Percentiles rank a stretch among this genome's conserved stretches.
Evolutionary conservation across 2,329 filamentous ascomycete genomes (phyloP).

Genomic region (Apiospora saccharicola): DNA sequence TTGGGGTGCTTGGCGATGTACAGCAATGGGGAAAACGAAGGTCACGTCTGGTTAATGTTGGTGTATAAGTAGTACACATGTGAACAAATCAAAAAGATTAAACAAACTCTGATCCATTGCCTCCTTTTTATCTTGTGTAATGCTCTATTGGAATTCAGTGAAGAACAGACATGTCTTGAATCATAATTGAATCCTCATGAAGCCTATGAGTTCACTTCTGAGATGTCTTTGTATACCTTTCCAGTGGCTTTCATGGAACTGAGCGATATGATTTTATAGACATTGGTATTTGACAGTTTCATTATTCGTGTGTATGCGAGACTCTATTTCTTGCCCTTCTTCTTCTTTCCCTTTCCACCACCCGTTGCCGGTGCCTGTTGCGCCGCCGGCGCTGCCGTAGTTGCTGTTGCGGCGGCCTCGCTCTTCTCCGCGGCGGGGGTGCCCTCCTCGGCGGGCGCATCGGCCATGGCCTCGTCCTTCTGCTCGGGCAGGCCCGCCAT

Average conservation of each 20-base stretch:
- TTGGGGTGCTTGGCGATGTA: constrained; percentile 21
- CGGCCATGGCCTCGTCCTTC: constrained; percentile 52
- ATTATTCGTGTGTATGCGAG: neutral
- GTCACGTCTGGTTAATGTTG: constrained; percentile 26
- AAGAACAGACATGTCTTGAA: neutral
- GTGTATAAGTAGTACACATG: constrained; percentile 27
- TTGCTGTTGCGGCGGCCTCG: constrained; percentile 32
- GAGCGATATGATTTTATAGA: neutral
- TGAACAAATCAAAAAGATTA: constrained; percentile 8
- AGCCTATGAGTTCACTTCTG: neutral
- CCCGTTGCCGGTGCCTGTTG: constrained; percentile 36
- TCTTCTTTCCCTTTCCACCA: constrained; percentile 70
- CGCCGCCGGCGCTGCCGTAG: constrained; percentile 33
- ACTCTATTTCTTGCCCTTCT: constrained; percentile 72
- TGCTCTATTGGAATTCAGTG: neutral
- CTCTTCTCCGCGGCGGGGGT: constrained; percentile 39
- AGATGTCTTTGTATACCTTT: neutral
- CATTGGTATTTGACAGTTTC: neutral
- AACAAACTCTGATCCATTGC: constrained; percentile 11
- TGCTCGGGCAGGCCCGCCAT: constrained; percentile 64
- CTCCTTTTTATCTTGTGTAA: neutral
- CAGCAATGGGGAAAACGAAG: constrained; percentile 26
- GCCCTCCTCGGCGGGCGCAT: constrained; percentile 46
- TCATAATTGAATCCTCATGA: neutral
- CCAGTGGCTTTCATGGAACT: neutral